phyloP scores from a whole-genome alignment of 2,329 filamentous ascomycete genomes.

The Alternaria triticina region DNA sequence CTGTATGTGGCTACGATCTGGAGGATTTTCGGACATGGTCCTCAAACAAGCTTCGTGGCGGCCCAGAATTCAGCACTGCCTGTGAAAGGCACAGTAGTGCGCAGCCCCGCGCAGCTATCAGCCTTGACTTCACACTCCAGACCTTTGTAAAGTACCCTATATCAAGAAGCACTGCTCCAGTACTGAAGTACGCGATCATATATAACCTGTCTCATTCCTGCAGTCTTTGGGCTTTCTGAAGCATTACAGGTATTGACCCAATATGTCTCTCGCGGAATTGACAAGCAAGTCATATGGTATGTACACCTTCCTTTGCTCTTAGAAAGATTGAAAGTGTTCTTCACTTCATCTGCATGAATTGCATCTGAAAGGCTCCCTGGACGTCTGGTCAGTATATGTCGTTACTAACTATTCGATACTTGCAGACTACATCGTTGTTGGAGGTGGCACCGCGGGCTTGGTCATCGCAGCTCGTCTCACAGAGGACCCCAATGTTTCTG shows the following conservation, averaged over 20 bases:
- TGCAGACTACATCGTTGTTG: constrained; percentile 30
- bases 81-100: neutral
- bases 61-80: neutral
- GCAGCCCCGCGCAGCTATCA: neutral
- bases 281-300: constrained; percentile 27
- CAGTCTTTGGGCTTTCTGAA: too few relatives aligned
- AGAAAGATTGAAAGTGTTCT: too few relatives aligned
- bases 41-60: neutral
- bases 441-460: constrained; percentile 40
- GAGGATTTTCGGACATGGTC: neutral
- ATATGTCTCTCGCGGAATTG: constrained; percentile 34
- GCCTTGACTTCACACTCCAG: neutral
- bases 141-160: neutral
- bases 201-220: neutral
- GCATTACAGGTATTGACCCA: neutral
- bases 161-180: neutral
- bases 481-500: constrained; percentile 34
- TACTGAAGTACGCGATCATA: neutral
- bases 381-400: neutral
- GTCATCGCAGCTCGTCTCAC: constrained; percentile 37
- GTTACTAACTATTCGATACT: neutral
- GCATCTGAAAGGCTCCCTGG: too few relatives aligned
- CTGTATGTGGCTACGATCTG: neutral
- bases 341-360: neutral
- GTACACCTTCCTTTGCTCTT: neutral